Evolutionary conservation across 2,329 filamentous ascomycete genomes (phyloP), one percentile per base, ranked within the genome.

Genomic region (Zopfia rhizophila): DNA sequence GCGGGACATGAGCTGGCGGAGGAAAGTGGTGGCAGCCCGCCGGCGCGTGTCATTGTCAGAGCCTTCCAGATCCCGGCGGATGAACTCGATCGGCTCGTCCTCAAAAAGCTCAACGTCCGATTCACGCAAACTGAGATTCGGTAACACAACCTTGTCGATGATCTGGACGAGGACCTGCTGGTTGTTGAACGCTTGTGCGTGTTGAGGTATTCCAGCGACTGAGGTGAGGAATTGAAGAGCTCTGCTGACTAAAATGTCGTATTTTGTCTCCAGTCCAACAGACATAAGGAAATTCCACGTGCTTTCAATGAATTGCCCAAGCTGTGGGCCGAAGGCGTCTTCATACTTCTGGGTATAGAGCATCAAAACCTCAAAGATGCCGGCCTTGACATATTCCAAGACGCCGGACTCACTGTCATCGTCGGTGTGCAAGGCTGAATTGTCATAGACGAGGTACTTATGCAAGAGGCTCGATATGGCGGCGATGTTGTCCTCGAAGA

Each of bases 31-130:
- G 1, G 95, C 92, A 28, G 94, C 93, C 63, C 94, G 84, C 58
- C 94, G 82, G 65, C 94, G 82, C 1, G 94, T 99, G 69, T 97
- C 94, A 42, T 89, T 95, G 72, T 99, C 94, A 2, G 94, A 97
- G 5, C 94, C 94, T 71, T 99, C 94, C 35, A 99, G 79, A 72
- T 99, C 94, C 63, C 91, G 84, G 53, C 94, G 84, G 65, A 99
- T 99, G 68, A 96, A 99, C 72, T 99, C 94, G 56, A 99, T 99
- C 0, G 94, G 94, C 76, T 99, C 95, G 68, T 99, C 95, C 69
- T 99, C 94, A 61, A 99, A 97, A 57, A 96, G 82, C 70, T 99
- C 94, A 42, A 96, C 83, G 57, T 99, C 95, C 0, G 92, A 94
- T 64, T 97, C 94, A 56, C 95, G 86, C 49, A 99, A 78, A 12